Conservation (phyloP, 768 basidiomycete genomes). For the Podaxis mareebaensis region DNA sequence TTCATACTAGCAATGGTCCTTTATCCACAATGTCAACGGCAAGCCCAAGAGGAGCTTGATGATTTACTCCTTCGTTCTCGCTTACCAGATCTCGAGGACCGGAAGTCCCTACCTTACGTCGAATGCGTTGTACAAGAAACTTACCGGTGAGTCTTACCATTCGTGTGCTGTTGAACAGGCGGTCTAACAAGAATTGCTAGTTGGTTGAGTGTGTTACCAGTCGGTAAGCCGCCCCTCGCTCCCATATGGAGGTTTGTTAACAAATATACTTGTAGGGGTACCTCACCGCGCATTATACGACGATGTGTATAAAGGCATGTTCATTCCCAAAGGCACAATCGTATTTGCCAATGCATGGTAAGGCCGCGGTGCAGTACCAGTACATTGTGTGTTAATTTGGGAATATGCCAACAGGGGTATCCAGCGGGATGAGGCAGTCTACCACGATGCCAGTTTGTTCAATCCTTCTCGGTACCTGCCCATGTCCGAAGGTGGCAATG, state of each 20-base stretch:
- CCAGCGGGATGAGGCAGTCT: constrained; percentile 49
- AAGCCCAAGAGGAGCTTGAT: constrained; percentile 70
- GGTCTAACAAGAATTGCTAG: neutral
- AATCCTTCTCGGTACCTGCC: constrained; percentile 52
- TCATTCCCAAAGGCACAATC: constrained; percentile 63
- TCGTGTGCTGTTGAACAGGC: constrained; percentile 46
- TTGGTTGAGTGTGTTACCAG: constrained; percentile 2
- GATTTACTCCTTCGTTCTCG: constrained; percentile 51
- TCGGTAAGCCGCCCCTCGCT: constrained; percentile 1
- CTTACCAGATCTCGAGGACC: constrained; percentile 60
- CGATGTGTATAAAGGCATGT: constrained; percentile 57
- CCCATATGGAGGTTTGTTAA: neutral
- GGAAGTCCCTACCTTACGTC: constrained; percentile 55
- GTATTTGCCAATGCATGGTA: constrained; percentile 67
- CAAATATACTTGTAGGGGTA: constrained; percentile 38
- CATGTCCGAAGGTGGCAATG: constrained; percentile 1
- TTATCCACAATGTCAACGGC: constrained; percentile 54
- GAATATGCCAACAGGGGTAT: constrained; percentile 36
- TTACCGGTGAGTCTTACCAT: constrained; percentile 53
- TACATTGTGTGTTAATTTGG: too few species aligned
- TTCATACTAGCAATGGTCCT: constrained; percentile 70
- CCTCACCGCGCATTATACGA: constrained; percentile 67
- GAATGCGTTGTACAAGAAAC: constrained; percentile 57
- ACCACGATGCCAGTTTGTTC: constrained; percentile 50
- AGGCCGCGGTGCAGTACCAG: constrained; percentile 1